Evolutionary conservation across 2,329 filamentous ascomycete genomes (phyloP).

Genomic region (Penicillium hordei): DNA sequence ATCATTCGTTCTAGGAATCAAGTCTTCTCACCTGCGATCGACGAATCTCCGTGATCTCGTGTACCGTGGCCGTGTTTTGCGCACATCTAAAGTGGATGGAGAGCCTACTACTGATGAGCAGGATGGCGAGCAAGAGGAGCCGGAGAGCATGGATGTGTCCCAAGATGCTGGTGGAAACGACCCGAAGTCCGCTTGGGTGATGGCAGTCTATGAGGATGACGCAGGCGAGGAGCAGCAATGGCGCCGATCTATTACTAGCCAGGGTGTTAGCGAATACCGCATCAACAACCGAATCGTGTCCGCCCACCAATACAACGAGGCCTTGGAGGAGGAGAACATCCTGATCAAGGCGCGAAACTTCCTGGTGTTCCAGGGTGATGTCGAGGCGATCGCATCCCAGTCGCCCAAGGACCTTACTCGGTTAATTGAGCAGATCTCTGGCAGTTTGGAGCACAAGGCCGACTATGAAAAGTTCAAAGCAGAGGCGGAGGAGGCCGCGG

Average conservation of each 20-base stretch:
- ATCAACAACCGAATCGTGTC: constrained; percentile 91
- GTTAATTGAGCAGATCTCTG: constrained; percentile 95
- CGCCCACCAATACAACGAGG: constrained; percentile 89
- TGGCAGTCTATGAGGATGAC: constrained; percentile 98
- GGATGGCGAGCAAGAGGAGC: constrained; percentile 61
- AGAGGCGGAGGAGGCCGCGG: constrained; percentile 80
- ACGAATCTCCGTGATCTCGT: constrained; percentile 91
- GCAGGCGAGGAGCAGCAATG: constrained; percentile 91
- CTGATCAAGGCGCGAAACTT: constrained; percentile 98
- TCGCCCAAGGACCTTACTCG: constrained; percentile 90
- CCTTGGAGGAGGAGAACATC: constrained; percentile 90
- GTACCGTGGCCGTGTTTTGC: constrained; percentile 90
- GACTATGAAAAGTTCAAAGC: constrained; percentile 90
- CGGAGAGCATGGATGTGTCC: constrained; percentile 57
- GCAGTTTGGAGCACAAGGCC: constrained; percentile 88
- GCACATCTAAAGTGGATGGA: constrained; percentile 85
- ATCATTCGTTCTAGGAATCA: constrained; percentile 97
- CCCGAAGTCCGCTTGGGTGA: constrained; percentile 95
- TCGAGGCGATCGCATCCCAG: constrained; percentile 94
- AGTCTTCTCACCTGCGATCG: constrained; percentile 95
- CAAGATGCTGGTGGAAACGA: constrained; percentile 65
- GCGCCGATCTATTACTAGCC: constrained; percentile 90
- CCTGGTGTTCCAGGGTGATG: constrained; percentile 96
- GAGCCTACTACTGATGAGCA: constrained; percentile 65
- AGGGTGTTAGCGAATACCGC: constrained; percentile 89